Base-by-base conservation (phyloP, 2,329 filamentous ascomycete genomes). In the Lanzia echinophila region DNA sequence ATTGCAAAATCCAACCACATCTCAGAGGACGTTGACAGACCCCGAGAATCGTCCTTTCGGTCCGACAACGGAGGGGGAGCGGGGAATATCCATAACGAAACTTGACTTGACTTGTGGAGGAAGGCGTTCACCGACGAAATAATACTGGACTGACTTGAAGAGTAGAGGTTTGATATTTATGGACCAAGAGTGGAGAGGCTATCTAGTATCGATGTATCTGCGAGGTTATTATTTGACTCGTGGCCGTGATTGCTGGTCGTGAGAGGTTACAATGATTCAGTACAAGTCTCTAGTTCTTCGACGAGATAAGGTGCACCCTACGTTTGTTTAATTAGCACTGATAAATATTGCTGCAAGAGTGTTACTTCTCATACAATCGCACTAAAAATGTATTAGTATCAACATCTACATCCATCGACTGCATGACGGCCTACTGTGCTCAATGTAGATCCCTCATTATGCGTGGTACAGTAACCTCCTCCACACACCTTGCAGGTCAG, bases 371-470 rank as follows among this genome's bases (percentile, higher is more conserved):
- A 62, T 68, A 68, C 66, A 68, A 57, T 67, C 64, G 62, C 66
- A 68, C 64, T 67, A 63, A 22, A 54, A 22, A 19, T 10, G 44
- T 3, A 60, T 66, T 53, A 65, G 65, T 58, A 57, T 63, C 54
- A 63, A 50, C 59, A 62, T 64, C 60, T 59, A 62, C 59, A 62
- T 32, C 58, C 60, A 57, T 61, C 39, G 45, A 63, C 63, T 49
- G 58, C 58, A 50, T 63, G 62, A 53, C 58, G 57, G 63, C 63
- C 59, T 65, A 57, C 66, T 54, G 60, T 67, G 47, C 77, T 83
- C n/a, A 76, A 71, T 12, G 85, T 88, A 39, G 87, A 92, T 15
- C 88, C 88, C 61, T 90, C 87, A 61, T 95, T 90, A 67, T 95
- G 89, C 53, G 86, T 78, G 56, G 86, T 78, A 69, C 91, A 96